A percentile compares a stretch with the other conserved stretches of the same genome.
These are phyloP conservation scores for Aspergillus viridinutans DNA, from an alignment of 2,329 filamentous ascomycete genomes.

Conservation along the genomic window DNA sequence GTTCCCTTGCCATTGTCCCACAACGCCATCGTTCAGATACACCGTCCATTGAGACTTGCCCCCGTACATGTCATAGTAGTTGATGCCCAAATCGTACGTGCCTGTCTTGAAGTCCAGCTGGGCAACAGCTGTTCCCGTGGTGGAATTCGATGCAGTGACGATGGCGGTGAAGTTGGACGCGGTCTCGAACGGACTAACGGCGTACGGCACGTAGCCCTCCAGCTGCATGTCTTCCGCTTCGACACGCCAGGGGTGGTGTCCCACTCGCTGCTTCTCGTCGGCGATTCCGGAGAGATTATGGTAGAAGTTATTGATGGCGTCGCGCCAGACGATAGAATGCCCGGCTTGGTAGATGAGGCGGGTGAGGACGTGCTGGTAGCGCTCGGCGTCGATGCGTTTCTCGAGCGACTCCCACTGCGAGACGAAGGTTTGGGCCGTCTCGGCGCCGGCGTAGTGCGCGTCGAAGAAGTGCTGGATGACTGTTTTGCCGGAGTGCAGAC, in stretches of 20 bases:
- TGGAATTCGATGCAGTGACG: constrained; percentile 52
- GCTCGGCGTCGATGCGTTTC: constrained; percentile 56
- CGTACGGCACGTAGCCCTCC: constrained; percentile 52
- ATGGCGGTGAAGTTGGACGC: constrained; percentile 56
- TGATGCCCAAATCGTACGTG: constrained; percentile 60
- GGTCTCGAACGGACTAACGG: constrained; percentile 56
- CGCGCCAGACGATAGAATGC: constrained; percentile 67
- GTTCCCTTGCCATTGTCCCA: constrained; percentile 59
- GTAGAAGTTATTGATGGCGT: constrained; percentile 64
- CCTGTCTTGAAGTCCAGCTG: constrained; percentile 49
- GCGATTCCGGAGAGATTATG: constrained; percentile 57
- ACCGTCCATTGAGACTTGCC: constrained; percentile 56
- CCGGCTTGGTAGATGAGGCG: constrained; percentile 63
- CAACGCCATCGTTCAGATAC: constrained; percentile 48
- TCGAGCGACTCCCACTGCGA: constrained; percentile 52
- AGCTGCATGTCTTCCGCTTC: constrained; percentile 65
- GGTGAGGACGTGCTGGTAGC: constrained; percentile 57
- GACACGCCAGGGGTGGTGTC: constrained; percentile 61
- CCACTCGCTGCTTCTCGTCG: constrained; percentile 54
- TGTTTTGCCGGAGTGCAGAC: constrained; percentile 59
- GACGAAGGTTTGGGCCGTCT: constrained; percentile 56
- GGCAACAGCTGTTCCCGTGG: constrained; percentile 47
- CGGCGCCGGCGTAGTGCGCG: constrained; percentile 57
- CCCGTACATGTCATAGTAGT: constrained; percentile 62
- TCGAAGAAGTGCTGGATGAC: constrained; percentile 66